These are phyloP conservation scores for Nothophoma quercina DNA, from an alignment of 2,329 filamentous ascomycete genomes.

Conservation along the genomic window DNA sequence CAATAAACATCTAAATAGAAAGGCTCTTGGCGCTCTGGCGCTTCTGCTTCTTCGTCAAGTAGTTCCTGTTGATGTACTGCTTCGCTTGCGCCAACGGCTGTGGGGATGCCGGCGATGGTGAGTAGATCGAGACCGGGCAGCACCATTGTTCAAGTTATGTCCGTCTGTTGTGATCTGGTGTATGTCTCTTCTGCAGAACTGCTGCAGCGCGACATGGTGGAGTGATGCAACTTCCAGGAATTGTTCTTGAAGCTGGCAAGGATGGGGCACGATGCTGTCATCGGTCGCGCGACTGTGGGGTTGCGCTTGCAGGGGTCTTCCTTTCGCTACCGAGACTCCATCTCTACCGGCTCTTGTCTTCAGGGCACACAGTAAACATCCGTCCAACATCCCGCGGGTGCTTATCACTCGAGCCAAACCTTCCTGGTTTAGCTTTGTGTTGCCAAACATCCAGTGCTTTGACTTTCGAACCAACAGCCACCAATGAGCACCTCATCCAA, in stretches of 20 bases:
- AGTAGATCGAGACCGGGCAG: slow-evolving; percentile 47
- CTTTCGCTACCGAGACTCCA: background rate
- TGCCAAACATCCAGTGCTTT: no score
- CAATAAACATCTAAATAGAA: slow-evolving; percentile 60
- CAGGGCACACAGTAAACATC: no score
- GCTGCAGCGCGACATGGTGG: slow-evolving; percentile 16
- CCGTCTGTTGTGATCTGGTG: background rate
- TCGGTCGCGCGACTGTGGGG: slow-evolving; percentile 25
- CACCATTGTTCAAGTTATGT: slow-evolving; percentile 6
- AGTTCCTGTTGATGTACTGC: slow-evolving; percentile 58
- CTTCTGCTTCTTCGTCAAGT: slow-evolving; percentile 57
- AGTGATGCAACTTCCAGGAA: slow-evolving; percentile 16
- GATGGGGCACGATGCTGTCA: slow-evolving; percentile 36
- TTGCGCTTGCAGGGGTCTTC: slow-evolving; percentile 6
- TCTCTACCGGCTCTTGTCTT: background rate
- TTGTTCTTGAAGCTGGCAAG: slow-evolving; percentile 21
- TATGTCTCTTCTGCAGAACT: no score
- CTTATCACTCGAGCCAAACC: no score
- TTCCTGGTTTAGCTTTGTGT: no score
- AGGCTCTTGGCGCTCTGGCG: slow-evolving; percentile 57
- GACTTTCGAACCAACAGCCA: no score
- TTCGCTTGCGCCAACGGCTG: slow-evolving; percentile 59
- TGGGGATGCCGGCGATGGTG: slow-evolving; percentile 54
- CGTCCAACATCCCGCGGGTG: no score
- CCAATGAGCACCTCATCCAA: no score